Evolutionary conservation across 2,329 filamentous ascomycete genomes (phyloP).

Genomic region (Helotiales sp.): DNA sequence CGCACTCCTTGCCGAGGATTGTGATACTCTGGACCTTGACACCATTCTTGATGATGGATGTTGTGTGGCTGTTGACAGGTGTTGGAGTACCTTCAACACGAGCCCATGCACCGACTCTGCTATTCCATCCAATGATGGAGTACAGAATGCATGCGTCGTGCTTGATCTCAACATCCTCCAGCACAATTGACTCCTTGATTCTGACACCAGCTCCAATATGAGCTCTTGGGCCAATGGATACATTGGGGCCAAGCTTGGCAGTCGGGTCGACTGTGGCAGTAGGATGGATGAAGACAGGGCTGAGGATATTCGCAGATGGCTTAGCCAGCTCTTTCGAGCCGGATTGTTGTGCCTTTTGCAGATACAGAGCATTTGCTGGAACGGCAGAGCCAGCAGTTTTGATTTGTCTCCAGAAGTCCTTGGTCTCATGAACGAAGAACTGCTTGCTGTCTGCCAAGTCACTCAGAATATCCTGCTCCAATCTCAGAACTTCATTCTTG

Average conservation of each 20-base stretch:
- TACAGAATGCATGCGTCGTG: conserved; percentile 96
- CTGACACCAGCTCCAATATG: conserved; percentile 83
- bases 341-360: conserved; percentile 88
- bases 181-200: conserved; percentile 93
- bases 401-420: conserved; percentile 99
- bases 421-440: conserved; percentile 98
- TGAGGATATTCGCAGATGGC: conserved; percentile 83
- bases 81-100: conserved; percentile 94
- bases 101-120: conserved; percentile 95
- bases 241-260: conserved; percentile 94
- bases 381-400: conserved; percentile 98
- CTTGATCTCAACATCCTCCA: conserved; percentile 94
- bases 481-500: conserved; percentile 83
- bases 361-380: conserved; percentile 93
- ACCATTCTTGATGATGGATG: conserved; percentile 95
- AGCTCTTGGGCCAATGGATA: conserved; percentile 90
- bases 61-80: conserved; percentile 82
- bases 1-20: conserved; percentile 94
- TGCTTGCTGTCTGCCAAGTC: conserved; percentile 96
- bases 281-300: conserved; percentile 94
- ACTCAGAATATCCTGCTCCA: conserved; percentile 95
- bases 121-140: conserved; percentile 96
- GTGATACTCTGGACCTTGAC: conserved; percentile 99
- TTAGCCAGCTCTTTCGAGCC: conserved; percentile 78
- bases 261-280: conserved; percentile 88